Percentiles rank a stretch among this genome's conserved stretches.
Conservation (phyloP, 257 asterid species). For the Sherardia arvensis region DNA sequence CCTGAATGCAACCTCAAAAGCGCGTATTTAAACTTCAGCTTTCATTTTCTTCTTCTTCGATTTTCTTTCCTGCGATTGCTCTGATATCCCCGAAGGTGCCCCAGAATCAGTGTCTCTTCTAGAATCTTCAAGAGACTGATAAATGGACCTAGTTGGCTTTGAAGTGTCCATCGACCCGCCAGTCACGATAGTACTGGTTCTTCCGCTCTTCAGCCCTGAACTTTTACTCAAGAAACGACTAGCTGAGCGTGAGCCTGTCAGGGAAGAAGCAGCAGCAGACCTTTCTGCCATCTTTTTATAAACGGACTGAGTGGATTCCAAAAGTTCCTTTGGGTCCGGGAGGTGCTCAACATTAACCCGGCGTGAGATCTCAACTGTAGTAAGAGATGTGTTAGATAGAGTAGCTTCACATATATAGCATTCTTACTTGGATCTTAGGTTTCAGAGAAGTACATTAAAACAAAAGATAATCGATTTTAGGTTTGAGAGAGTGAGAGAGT, state of each 20-base stretch:
- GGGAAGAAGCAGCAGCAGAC: conserved; percentile 32
- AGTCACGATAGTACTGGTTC: conserved; percentile 25
- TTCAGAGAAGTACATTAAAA: too few relatives aligned
- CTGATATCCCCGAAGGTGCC: conserved; percentile 37
- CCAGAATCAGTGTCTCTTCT: conserved; percentile 5
- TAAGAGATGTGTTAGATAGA: background rate
- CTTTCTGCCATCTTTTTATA: conserved; percentile 24
- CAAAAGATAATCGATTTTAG: background rate
- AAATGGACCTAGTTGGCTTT: conserved; percentile 11
- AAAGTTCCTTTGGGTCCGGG: conserved; percentile 9
- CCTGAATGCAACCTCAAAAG: too few relatives aligned
- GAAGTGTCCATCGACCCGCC: conserved; percentile 23
- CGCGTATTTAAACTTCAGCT: conserved; percentile 16
- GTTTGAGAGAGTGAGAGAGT: background rate
- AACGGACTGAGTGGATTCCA: conserved; percentile 15
- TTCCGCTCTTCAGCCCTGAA: conserved; percentile 27
- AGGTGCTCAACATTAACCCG: conserved; percentile 49
- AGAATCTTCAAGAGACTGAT: background rate
- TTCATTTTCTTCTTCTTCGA: conserved; percentile 44
- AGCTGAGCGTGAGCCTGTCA: conserved; percentile 40
- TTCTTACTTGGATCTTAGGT: background rate
- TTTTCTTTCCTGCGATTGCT: conserved; percentile 34
- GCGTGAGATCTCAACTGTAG: conserved; percentile 56
- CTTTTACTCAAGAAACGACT: conserved; percentile 16
- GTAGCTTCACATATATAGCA: background rate